Conservation (phyloP, 352 stramenopile genomes). For the Stephanocyclus meneghinianus region DNA sequence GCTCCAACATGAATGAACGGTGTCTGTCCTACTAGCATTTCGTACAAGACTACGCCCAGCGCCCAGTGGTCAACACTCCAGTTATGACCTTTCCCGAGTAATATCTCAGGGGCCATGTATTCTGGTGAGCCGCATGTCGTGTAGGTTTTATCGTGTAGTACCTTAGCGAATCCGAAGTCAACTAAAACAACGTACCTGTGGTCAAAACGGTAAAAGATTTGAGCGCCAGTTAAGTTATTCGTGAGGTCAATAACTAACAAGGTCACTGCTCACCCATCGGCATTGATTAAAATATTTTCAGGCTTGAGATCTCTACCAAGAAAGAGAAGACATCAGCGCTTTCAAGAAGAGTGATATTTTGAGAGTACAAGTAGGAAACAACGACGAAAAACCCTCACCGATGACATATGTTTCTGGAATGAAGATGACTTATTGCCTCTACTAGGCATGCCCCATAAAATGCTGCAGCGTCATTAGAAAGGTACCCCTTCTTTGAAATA, state of each 20-base stretch:
- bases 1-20: slow-evolving; percentile 90
- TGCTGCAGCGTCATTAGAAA: slow-evolving; percentile 77
- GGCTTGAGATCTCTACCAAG: slow-evolving; percentile 59
- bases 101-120: slow-evolving; percentile 93
- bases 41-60: slow-evolving; percentile 86
- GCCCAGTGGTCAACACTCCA: slow-evolving; percentile 88
- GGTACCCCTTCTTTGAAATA: slow-evolving; percentile 55
- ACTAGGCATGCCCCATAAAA: slow-evolving; percentile 92
- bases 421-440: slow-evolving; percentile 84
- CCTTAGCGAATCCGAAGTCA: slow-evolving; percentile 97
- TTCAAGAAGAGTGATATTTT: slow-evolving; percentile 68
- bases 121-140: slow-evolving; percentile 70
- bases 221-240: slow-evolving; percentile 86
- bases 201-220: slow-evolving; percentile 84
- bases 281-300: slow-evolving; percentile 89
- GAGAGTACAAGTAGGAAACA: slow-evolving; percentile 84
- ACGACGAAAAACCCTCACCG: slow-evolving; percentile 85
- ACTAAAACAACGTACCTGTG: slow-evolving; percentile 92
- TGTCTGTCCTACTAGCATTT: slow-evolving; percentile 69
- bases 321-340: slow-evolving; percentile 50
- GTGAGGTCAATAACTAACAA: slow-evolving; percentile 81
- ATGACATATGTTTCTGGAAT: slow-evolving; percentile 91
- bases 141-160: slow-evolving; percentile 88
- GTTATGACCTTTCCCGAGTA: slow-evolving; percentile 88
- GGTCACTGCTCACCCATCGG: slow-evolving; percentile 88